Evolutionary conservation across 345 rosid species (phyloP).

Genomic region (Salix udensis): DNA sequence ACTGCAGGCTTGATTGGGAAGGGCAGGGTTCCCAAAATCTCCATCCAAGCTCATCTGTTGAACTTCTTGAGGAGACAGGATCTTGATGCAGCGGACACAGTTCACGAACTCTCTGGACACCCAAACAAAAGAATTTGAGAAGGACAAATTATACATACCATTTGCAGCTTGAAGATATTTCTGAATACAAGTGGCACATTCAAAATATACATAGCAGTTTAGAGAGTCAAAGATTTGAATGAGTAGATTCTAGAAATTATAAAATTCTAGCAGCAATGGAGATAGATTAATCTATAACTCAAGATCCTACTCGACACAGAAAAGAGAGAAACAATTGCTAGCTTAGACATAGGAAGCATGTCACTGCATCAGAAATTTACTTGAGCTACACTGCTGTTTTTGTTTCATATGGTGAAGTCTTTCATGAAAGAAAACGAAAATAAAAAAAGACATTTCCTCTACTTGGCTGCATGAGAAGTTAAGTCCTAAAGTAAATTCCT

Average conservation of each 20-base stretch:
- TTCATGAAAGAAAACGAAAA: not conserved
- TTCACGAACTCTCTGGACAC: constrained; percentile 61
- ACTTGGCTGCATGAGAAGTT: not conserved
- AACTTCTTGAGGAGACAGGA: constrained; percentile 73
- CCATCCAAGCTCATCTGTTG: constrained; percentile 52
- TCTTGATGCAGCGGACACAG: constrained; percentile 64
- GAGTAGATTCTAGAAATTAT: not conserved
- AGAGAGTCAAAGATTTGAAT: not conserved
- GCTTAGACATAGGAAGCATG: not conserved
- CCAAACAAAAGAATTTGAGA: constrained; percentile 2
- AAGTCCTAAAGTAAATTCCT: not conserved
- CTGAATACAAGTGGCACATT: not conserved
- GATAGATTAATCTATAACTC: not conserved
- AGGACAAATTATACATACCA: not conserved
- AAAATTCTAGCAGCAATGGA: not conserved
- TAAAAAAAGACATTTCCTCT: not conserved
- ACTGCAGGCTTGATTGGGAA: constrained; percentile 62
- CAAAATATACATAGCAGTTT: not conserved
- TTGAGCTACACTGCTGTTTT: not conserved
- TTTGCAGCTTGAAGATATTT: not conserved
- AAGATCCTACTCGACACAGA: not conserved
- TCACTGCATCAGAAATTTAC: not conserved
- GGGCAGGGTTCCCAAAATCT: constrained; percentile 28
- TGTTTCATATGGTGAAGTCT: not conserved
- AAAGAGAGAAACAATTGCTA: not conserved